Base-by-base conservation (phyloP, 2,329 filamentous ascomycete genomes). In the Colletotrichum camelliae region DNA sequence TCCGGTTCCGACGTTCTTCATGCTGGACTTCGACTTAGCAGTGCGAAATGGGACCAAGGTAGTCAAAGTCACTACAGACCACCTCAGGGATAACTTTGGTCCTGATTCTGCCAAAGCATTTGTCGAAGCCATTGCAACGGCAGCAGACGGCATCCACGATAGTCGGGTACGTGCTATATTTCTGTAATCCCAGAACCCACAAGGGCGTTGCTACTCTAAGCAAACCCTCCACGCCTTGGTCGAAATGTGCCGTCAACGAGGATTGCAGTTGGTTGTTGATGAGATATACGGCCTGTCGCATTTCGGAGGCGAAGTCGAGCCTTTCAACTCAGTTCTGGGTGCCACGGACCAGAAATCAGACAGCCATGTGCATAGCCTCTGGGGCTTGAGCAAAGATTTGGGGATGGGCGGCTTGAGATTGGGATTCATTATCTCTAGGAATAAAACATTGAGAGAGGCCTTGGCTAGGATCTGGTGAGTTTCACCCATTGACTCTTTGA, bases 31-130 rank as follows among this genome's bases (percentile, higher is more conserved):
- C n/a, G 43, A 52, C 2, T 13, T 52, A n/a, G 43, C 43, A 21
- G 43, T 21, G 3, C 43, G 43, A 0, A 52, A 21, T 7, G 43
- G 10, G 2, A 24, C 21, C n/a, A 52, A 52, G 5, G 43, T 52
- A 1, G 43, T 52, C 10, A 52, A 21, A 21, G 43, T 52, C 10
- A 1, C 6, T n/a, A 52, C n/a, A 21, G 43, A 52, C 43, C n/a
- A 52, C 2, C 43, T 52, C 0, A n/a, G 12, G 7, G 43, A 52
- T 52, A 12, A n/a, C 21, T 52, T 52, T 13, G 43, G n/a, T 0
- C n/a, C n/a, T 2, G 43, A 10, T 13, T 52, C 43, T 13, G n/a
- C 10, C 2, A 0, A 21, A 21, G n/a, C 21, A 0, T 52, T 52
- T 52, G 43, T n/a, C 3, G n/a, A 7, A 52, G n/a, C 43, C 43